Evolutionary conservation across 1,284 basidiomycete genomes (phyloP), one percentile per base, ranked within the genome.

Genomic region (Megacollybia platyphylla): DNA sequence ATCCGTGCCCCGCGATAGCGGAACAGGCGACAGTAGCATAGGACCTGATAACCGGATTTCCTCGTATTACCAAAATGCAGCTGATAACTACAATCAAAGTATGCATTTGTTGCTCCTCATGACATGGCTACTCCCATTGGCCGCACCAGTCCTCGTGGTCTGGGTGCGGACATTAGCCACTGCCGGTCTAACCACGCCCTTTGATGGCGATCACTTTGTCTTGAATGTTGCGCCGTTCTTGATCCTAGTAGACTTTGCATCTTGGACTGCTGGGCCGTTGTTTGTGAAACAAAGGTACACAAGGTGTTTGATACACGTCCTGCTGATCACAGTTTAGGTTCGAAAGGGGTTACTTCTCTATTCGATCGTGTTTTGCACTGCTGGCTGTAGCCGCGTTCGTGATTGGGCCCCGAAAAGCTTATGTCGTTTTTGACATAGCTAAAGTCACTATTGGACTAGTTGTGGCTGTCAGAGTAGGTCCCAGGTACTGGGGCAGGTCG

Each of bases 151-250:
- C 5, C 65, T 97, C 13, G 78, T 79, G 0, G 90, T 96, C 0
- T 98, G 93, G 93, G 81, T 83, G 1, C 77, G 91, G 43, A 94
- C 91, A 41, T 58, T 88, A 7, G 63, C 71, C 13, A 83, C 79
- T 2, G 80, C 82, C n/a, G 84, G 84, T 1, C 64, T 74, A 34
- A 80, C 73, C 7, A 75, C 78, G 3, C 82, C 81, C 2, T 87
- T 87, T 51, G 72, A 79, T 43, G 80, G 82, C 0, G 87, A 91
- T 54, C 85, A 89, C 54, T 77, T 79, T 54, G 70, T 85, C 44
- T 49, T 83, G 27, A 73, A 76, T 41, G 73, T 81, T 9, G 67
- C 71, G 1, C 80, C 83, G 4, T 79, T 82, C 52, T 59, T 90
- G 7, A 53, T 80, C 20, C 59, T 87, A 1, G 73, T 79, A 0